Base-by-base conservation (phyloP, 2,329 filamentous ascomycete species). In the Venturia nashicola region DNA sequence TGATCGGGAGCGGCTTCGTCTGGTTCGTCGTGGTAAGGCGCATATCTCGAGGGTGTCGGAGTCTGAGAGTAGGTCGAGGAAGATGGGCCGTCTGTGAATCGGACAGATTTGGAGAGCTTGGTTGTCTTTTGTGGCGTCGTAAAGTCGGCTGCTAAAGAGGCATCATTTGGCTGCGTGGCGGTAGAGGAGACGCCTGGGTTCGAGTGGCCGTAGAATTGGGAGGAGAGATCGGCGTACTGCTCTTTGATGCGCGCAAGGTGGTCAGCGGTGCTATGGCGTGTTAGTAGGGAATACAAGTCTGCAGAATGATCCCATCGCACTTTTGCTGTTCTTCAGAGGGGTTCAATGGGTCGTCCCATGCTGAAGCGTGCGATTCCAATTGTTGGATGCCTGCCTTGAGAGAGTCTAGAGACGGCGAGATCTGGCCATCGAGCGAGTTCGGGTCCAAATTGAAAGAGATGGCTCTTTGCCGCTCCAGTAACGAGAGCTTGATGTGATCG, bases 401-500 rank as follows among this genome's bases (percentile, higher is more conserved):
- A 67, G 92, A 91, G 65, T 96, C 90, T 61, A 99, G 80, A 2
- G 92, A 97, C 62, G 90, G 85, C 18, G 89, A 89, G 69, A 97
- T 92, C 74, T 96, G 89, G 48, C 88, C 88, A 77, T 97, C 91
- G 75, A 96, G 90, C 23, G 87, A 86, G 72, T 88, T 88, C 61
- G 85, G 85, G 65, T 91, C 85, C 64, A 96, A 83, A 69, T 91
- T 86, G 55, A 96, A 82, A 16, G 86, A 89, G 70, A 90, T 85
- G 60, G 92, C 91, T 65, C 93, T 87, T 77, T 96, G 88, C 65
- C 93, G 86, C 79, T 97, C 94, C 34, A 97, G 86, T 18, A 99
- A 83, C 16, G 92, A 96, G 66, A 97, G 85, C 77, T 97, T 97
- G 81, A 97, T 90, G 76, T 97, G 93, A 78, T 99, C 94, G 71